Evolutionary conservation across 495 filamentous ascomycete genomes (phyloP).

Genomic region (Pseudomonodictys pantanalensis): DNA sequence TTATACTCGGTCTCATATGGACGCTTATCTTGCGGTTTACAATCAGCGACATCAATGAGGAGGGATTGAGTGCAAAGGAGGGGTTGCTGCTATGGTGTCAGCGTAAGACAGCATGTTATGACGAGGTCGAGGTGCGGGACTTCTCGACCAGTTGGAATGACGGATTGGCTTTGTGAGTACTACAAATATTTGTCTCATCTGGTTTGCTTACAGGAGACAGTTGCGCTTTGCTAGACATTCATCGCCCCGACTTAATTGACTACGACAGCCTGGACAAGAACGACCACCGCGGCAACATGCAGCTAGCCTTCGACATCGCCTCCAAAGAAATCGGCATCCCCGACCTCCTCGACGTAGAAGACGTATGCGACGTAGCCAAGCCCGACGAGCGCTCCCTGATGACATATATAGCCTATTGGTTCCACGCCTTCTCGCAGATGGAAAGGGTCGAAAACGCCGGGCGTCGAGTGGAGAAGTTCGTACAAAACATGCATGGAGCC

Average conservation of each 20-base stretch:
- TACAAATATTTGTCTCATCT: not conserved
- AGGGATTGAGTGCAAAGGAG: conserved; percentile 97
- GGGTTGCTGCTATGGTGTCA: conserved; percentile 96
- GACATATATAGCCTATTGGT: conserved; percentile 99
- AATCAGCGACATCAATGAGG: conserved; percentile 96
- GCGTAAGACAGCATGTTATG: conserved; percentile 96
- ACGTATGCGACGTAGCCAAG: conserved; percentile 93
- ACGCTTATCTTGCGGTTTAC: conserved; percentile 96
- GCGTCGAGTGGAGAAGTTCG: conserved; percentile 94
- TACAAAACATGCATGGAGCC: conserved; percentile 97
- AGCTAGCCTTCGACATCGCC: conserved; percentile 93
- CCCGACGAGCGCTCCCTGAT: conserved; percentile 95
- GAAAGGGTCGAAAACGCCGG: conserved; percentile 97
- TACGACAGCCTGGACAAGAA: conserved; percentile 90
- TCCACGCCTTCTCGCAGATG: conserved; percentile 98
- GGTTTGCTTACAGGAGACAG: conserved; percentile 33
- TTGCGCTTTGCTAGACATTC: conserved; percentile 93
- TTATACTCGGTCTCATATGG: conserved; percentile 96
- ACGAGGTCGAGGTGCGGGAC: conserved; percentile 89
- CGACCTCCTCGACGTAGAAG: conserved; percentile 91
- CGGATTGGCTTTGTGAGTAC: conserved; percentile 74
- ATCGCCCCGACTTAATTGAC: conserved; percentile 95
- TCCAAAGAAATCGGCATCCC: conserved; percentile 96
- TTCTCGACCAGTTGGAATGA: conserved; percentile 97
- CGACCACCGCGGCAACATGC: conserved; percentile 96